Percentiles rank a stretch among this genome's conserved stretches.
Conservation (phyloP, 352 stramenopile species). For the Phytopythium mirpurense region DNA sequence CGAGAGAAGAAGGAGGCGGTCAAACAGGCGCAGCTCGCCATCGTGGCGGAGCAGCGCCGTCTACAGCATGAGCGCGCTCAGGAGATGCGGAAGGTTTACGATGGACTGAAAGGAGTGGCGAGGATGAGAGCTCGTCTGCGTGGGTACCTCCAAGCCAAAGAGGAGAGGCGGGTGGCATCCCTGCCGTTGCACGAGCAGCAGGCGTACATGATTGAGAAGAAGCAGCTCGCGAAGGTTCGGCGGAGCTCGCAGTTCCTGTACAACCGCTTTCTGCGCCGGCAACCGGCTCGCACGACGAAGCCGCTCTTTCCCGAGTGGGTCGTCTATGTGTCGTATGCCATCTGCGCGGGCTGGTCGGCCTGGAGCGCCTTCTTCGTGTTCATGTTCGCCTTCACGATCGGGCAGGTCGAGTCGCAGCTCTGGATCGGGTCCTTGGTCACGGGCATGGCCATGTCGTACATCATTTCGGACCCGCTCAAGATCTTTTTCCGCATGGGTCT, state of each 20-base stretch:
- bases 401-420: conserved; percentile 46
- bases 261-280: conserved; percentile 56
- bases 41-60: conserved; percentile 25
- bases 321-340: conserved; percentile 61
- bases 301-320: conserved; percentile 74
- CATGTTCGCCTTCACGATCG: conserved; percentile 67
- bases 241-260: conserved; percentile 65
- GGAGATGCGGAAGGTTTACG: conserved; percentile 38
- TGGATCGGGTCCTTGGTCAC: conserved; percentile 58
- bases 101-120: conserved; percentile 35
- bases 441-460: conserved; percentile 48
- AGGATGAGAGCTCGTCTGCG: conserved; percentile 57
- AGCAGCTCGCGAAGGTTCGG: conserved; percentile 58
- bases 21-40: conserved; percentile 29
- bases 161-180: conserved; percentile 27
- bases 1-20: conserved; percentile 33
- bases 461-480: conserved; percentile 62
- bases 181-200: conserved; percentile 58
- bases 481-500: conserved; percentile 69
- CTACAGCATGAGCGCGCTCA: conserved; percentile 28
- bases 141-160: conserved; percentile 34
- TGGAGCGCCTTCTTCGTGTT: conserved; percentile 68
- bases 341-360: conserved; percentile 43
- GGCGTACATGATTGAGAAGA: conserved; percentile 48
- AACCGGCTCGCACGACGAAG: conserved; percentile 38